Evolutionary conservation across 2,329 filamentous ascomycete species (phyloP).

Genomic region (Fonsecaea erecta): DNA sequence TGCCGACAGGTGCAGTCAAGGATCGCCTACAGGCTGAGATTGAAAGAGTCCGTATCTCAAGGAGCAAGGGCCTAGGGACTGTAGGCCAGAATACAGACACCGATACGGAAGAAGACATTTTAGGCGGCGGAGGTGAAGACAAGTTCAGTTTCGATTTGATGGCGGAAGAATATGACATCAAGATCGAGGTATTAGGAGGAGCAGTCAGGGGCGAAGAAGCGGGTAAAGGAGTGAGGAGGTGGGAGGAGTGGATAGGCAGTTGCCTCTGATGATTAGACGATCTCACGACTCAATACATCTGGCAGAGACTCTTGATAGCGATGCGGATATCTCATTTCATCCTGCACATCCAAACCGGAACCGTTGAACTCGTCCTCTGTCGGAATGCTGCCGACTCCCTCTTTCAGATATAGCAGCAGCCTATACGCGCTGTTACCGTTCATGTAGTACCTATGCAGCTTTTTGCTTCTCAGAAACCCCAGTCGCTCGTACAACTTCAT

Average conservation of each 20-base stretch:
- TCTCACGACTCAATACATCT: conserved; percentile 24
- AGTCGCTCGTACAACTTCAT: conserved; percentile 92
- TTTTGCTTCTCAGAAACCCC: conserved; percentile 90
- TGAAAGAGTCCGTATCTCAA: conserved; percentile 73
- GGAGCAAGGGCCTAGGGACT: conserved; percentile 71
- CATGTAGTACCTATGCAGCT: conserved; percentile 90
- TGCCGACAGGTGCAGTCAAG: conserved; percentile 77
- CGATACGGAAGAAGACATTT: conserved; percentile 76
- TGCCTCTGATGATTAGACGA: conserved; percentile 60
- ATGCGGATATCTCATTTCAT: conserved; percentile 28
- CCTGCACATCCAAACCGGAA: conserved; percentile 26
- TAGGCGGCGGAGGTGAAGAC: conserved; percentile 79
- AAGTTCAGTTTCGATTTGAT: conserved; percentile 81
- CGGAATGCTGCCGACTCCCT: conserved; percentile 55
- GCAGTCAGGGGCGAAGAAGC: conserved; percentile 64
- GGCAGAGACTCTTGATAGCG: conserved; percentile 14
- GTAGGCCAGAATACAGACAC: conserved; percentile 48
- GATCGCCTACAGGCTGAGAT: conserved; percentile 79
- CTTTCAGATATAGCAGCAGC: conserved; percentile 78
- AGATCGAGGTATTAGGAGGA: conserved; percentile 77
- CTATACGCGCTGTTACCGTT: conserved; percentile 96
- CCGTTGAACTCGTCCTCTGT: conserved; percentile 43
- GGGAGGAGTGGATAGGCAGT: conserved; percentile 89
- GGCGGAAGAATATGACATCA: conserved; percentile 75
- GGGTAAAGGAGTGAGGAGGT: conserved; percentile 74